phyloP scores from a whole-genome alignment of 805 yeast genomes.

The Tetrapisispora phaffii region DNA sequence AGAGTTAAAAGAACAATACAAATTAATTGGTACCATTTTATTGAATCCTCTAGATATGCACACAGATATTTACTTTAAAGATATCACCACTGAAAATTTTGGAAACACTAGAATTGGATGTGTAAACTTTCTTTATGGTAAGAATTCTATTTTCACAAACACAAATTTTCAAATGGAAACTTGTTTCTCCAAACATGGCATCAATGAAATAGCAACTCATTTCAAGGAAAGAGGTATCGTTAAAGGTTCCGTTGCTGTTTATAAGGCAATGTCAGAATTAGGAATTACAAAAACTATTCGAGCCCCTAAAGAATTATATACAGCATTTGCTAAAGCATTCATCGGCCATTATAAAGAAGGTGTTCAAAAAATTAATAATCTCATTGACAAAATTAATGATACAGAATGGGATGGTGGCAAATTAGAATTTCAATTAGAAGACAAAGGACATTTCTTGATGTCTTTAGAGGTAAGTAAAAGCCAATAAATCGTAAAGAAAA shows the following conservation, averaged over 20 bases:
- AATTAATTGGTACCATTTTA: not conserved
- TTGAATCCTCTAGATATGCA: conserved; percentile 3
- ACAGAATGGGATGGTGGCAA: conserved; percentile 1
- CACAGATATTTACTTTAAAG: conserved; percentile 1
- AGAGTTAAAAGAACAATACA: not conserved
- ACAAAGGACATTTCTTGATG: not conserved
- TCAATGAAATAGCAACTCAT: not conserved
- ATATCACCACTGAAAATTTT: not conserved
- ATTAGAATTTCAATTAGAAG: not conserved
- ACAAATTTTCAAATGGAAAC: conserved; percentile 3
- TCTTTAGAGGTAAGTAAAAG: not conserved
- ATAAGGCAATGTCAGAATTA: not conserved
- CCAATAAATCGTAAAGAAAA: not conserved
- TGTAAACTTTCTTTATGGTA: not conserved
- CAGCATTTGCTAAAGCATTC: not conserved
- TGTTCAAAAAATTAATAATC: not conserved
- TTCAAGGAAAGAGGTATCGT: conserved; percentile 1
- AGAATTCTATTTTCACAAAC: not conserved
- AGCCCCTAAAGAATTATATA: not conserved
- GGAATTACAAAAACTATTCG: not conserved
- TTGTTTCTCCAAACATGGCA: conserved; percentile 2
- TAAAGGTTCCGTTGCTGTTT: not conserved
- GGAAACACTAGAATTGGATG: not conserved
- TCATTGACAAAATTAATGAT: not conserved
- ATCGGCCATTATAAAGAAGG: not conserved